Evolutionary conservation across 129 eudicot genomes (phyloP), one percentile per base, ranked within the genome.

Genomic region (Flaveria linearis): DNA sequence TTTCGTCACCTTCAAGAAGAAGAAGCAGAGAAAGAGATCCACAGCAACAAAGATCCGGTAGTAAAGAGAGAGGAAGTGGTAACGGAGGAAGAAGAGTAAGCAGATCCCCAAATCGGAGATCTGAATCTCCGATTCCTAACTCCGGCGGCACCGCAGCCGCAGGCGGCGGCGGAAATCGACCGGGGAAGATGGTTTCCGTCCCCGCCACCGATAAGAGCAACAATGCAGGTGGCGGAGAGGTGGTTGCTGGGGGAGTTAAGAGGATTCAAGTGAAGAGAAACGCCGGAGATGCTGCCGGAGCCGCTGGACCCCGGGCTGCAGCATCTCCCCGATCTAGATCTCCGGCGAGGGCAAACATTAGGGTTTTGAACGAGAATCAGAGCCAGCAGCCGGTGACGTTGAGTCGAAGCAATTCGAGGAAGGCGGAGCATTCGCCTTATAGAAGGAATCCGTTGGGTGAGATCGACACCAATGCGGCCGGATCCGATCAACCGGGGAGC

Each of bases 61-160:
- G 97, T 64, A 79, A 90, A 47, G 97, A 91, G 73, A 82, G 97
- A 70, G 86, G 65, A 72, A 62, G 49, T 14, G 84, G 80, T 16
- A 45, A 7, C 23, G 60, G 41, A 6, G 84, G 83, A 45, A 52
- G 85, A 63, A 88, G 99, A 81, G 96, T 95, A 46, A 95, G 99
- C 76, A 81, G 96, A 76, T 95, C 99, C 82, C 99, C 99, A 4
- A 87, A 79, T n/a, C 81, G 96, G 45, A 87, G 99, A 88, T 91
- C 96, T 18, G 96, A 95, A 51, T 91, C 97, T 7, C 99, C 99
- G 0, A 81, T 78, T 36, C 64, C 87, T 10, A 80, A 36, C 30
- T 67, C 78, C 33, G 71, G n/a, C 77, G 78, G 78, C 36, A 71
- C 66, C 68, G 69, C 22, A 1, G 49, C 10, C 9, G 42, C 39